These are phyloP conservation scores for Yamadazyma nakazawae DNA, from an alignment of 805 yeast genomes.

Conservation along the genomic window DNA sequence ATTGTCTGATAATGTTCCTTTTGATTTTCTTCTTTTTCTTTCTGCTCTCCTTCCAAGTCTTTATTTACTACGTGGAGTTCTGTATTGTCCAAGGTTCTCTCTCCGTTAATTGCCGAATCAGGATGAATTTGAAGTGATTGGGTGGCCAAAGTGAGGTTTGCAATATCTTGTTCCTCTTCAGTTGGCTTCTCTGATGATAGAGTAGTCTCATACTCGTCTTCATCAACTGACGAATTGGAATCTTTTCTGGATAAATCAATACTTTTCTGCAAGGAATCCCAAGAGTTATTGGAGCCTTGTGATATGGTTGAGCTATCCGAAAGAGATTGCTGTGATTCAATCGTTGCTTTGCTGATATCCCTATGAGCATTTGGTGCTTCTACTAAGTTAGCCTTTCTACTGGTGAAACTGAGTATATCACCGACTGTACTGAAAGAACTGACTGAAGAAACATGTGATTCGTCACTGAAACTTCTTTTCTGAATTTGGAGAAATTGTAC, in stretches of 20 bases:
- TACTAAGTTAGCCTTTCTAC: constrained; percentile 4
- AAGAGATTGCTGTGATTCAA: constrained; percentile 3
- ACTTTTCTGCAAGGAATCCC: constrained; percentile 28
- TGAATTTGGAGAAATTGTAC: constrained; percentile 12
- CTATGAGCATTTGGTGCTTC: background rate
- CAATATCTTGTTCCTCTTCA: constrained; percentile 15
- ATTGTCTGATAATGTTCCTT: constrained; percentile 7
- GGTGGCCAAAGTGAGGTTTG: constrained; percentile 15
- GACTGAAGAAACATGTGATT: constrained; percentile 36
- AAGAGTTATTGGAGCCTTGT: constrained; percentile 16
- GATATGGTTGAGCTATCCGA: constrained; percentile 8
- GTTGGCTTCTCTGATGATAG: background rate
- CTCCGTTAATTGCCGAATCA: background rate
- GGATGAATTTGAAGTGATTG: background rate
- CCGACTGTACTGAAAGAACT: constrained; percentile 36
- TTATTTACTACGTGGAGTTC: constrained; percentile 1
- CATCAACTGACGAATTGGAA: background rate
- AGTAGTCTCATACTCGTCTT: constrained; percentile 2
- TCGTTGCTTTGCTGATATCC: constrained; percentile 3
- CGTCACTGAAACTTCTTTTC: constrained; percentile 35
- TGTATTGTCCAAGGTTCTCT: background rate
- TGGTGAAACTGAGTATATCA: constrained; percentile 23
- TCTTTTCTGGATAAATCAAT: constrained; percentile 10
- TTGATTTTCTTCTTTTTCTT: constrained; percentile 3
- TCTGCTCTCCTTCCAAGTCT: constrained; percentile 12